Conservation (phyloP, 805 yeast species). For the Kuraishia cidri region DNA sequence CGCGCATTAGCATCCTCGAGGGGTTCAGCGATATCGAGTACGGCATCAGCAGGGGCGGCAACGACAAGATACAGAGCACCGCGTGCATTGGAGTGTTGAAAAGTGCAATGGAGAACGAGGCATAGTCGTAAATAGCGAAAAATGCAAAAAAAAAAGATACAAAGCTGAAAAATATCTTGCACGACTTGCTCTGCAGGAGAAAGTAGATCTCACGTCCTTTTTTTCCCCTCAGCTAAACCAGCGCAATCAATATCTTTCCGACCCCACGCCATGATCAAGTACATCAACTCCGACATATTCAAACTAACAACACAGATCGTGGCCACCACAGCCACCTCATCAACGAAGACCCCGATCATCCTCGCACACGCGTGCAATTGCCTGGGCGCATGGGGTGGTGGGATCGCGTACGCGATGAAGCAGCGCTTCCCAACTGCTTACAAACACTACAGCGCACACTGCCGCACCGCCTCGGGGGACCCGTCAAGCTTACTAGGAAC, state of each 20-base stretch:
- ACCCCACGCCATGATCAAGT: constrained; percentile 15
- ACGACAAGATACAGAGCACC: constrained; percentile 80
- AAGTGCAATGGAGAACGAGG: constrained; percentile 44
- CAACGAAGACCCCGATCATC: constrained; percentile 28
- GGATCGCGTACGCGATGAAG: constrained; percentile 58
- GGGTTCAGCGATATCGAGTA: constrained; percentile 86
- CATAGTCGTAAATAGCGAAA: background rate
- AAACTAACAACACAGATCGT: too few species aligned
- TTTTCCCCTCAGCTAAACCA: background rate
- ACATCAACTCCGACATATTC: constrained; percentile 54
- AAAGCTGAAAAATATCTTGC: too few species aligned
- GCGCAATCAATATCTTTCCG: background rate
- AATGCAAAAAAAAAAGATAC: too few species aligned
- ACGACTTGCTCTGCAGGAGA: too few species aligned
- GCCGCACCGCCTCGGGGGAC: constrained; percentile 16
- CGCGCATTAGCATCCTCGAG: constrained; percentile 56
- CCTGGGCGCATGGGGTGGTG: constrained; percentile 79
- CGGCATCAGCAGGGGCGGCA: constrained; percentile 87
- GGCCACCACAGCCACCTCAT: constrained; percentile 5
- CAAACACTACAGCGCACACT: constrained; percentile 32
- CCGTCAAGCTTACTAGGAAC: constrained; percentile 42
- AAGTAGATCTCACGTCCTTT: too few species aligned
- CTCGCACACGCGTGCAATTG: constrained; percentile 79
- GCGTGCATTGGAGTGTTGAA: constrained; percentile 87
- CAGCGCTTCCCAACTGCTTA: constrained; percentile 49